A percentile compares a stretch with the other conserved stretches of the same genome.
These are phyloP conservation scores for Hypoxylon perforatum DNA, from an alignment of 495 filamentous ascomycete species.

Conservation along the genomic window DNA sequence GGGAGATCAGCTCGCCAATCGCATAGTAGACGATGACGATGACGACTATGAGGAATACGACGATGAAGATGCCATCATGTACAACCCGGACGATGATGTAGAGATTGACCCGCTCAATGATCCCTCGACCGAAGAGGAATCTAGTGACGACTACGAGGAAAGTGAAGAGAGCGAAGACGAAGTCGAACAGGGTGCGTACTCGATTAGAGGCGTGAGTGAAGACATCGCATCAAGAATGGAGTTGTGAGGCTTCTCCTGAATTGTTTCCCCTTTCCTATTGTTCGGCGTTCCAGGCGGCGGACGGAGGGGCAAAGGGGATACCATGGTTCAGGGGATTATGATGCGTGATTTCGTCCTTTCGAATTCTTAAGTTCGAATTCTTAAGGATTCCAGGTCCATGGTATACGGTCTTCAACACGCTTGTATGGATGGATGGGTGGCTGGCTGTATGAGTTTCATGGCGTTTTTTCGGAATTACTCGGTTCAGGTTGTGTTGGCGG, in stretches of 20 bases:
- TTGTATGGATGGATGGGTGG: neutral
- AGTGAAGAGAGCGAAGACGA: slow-evolving; percentile 62
- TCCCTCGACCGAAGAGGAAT: slow-evolving; percentile 40
- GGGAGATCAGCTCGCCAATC: slow-evolving; percentile 67
- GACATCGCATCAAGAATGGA: slow-evolving; percentile 80
- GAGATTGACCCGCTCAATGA: slow-evolving; percentile 64
- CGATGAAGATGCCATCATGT: slow-evolving; percentile 53
- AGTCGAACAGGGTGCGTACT: slow-evolving; percentile 59
- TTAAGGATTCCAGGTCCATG: neutral
- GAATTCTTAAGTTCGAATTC: neutral
- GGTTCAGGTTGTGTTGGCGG: neutral
- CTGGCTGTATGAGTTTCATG: slow-evolving; percentile 24
- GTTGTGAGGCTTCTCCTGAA: slow-evolving; percentile 48
- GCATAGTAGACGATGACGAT: slow-evolving; percentile 54
- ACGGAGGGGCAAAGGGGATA: slow-evolving; percentile 12
- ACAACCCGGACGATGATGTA: slow-evolving; percentile 63
- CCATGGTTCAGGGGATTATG: slow-evolving; percentile 6
- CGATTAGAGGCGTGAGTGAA: slow-evolving; percentile 75
- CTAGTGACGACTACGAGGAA: slow-evolving; percentile 44
- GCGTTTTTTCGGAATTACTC: slow-evolving; percentile 17
- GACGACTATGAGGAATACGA: slow-evolving; percentile 54
- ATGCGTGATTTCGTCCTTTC: neutral
- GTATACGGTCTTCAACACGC: slow-evolving; percentile 32
- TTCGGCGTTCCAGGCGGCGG: slow-evolving; percentile 27
- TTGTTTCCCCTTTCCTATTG: slow-evolving; percentile 13